Evolutionary conservation across 495 filamentous ascomycete genomes (phyloP), one percentile per base, ranked within the genome.

Genomic region (Mycothermus thermophilus): DNA sequence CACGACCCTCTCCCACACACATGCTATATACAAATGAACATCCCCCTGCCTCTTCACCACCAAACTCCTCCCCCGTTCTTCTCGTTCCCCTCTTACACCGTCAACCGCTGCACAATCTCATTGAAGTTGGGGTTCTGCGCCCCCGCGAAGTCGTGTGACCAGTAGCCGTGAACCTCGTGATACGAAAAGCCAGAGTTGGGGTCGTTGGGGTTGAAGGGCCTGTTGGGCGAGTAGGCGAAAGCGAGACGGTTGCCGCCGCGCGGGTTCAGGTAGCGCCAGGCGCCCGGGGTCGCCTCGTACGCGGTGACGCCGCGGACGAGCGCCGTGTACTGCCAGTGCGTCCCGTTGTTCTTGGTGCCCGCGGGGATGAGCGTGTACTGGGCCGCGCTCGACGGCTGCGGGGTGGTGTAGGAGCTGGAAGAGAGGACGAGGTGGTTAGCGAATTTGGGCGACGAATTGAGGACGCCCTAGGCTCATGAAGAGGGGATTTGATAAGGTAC

Each of bases 251-350:
- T 63, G 33, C 31, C 41, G 16, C 55, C 62, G 5, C 38, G 36
- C 11, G 60, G 51, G 44, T 44, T 52, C 17, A 66, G 43, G 16
- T 38, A 50, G 24, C 52, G 54, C 10, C 26, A 47, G 5, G 31
- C 46, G 19, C 40, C 52, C 15, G 43, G 43, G 25, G 27, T 30
- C 9, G 38, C 46, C 11, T 38, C 41, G 42, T 53, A 67, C 16
- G 45, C 36, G 11, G 57, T 59, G 51, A 62, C 64, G 6, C 63
- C 63, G 13, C 44, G 48, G 46, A 62, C 65, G 28, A 55, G 51
- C 17, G 56, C 55, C 4, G 59, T 63, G 35, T 60, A 39, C 27
- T 65, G 61, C 62, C 59, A 65, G 41, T 65, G 63, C 1, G 62
- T 64, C 15, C 43, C 32, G 48, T 65, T 67, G 39, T 31, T 42